Evolutionary conservation across 83 land plant species (phyloP).

Genomic region (Picea mariana): DNA sequence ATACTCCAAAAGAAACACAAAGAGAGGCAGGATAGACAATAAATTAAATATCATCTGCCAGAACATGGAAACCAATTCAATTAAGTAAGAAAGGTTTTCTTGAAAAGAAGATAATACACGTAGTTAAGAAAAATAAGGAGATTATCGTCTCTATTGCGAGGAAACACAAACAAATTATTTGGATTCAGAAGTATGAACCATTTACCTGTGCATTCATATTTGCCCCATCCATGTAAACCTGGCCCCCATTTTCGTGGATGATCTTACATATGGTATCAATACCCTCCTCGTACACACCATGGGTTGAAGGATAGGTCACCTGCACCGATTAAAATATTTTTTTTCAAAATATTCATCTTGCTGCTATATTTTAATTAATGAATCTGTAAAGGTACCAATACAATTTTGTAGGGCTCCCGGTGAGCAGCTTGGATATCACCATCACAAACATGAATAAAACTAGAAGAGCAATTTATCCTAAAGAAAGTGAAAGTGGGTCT

Average conservation of each 20-base stretch:
- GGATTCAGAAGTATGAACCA: slow-evolving; percentile 7
- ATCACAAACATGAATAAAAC: not conserved
- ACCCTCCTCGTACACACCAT: slow-evolving; percentile 99
- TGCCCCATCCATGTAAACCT: slow-evolving; percentile 99
- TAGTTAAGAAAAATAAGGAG: not conserved
- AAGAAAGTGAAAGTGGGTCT: too few species aligned
- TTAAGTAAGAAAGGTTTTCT: too few species aligned
- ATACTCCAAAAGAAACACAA: not conserved
- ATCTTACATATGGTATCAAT: slow-evolving; percentile 97
- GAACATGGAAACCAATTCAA: not conserved
- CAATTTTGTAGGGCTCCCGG: not conserved
- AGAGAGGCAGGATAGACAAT: too few species aligned
- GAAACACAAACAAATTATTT: not conserved
- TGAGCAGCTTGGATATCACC: not conserved
- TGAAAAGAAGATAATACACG: not conserved
- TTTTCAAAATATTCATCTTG: not conserved
- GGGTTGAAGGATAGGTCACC: slow-evolving; percentile 99
- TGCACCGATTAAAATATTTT: slow-evolving; percentile 22
- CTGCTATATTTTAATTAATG: not conserved
- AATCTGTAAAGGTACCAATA: not conserved
- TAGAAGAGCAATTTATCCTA: not conserved
- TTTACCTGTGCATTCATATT: slow-evolving; percentile 99
- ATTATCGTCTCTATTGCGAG: not conserved
- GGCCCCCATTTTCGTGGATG: slow-evolving; percentile 97
- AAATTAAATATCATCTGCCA: not conserved